Percentiles rank a stretch among this genome's conserved stretches.
phyloP scores from a whole-genome alignment of 331 rosid species.

The Arachis monticola region DNA sequence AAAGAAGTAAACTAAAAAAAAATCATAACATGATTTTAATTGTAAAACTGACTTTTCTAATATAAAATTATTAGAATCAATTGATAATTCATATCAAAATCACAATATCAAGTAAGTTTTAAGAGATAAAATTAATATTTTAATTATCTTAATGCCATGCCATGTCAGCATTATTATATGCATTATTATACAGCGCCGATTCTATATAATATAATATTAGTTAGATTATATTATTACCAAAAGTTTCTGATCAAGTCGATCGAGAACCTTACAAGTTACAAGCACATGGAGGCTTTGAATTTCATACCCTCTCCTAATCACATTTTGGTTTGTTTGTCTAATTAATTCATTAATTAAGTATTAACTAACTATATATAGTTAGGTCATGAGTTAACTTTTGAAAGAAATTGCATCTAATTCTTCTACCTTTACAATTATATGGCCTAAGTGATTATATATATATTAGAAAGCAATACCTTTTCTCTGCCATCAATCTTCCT shows the following conservation, averaged over 20 bases:
- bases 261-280: neutral
- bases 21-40: no score
- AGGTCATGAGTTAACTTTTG: neutral
- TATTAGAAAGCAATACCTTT: neutral
- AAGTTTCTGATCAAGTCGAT: neutral
- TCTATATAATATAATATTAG: neutral
- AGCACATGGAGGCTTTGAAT: neutral
- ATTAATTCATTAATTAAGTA: neutral
- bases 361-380: neutral
- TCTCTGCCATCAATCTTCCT: neutral
- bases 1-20: no score
- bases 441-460: neutral
- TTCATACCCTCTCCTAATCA: neutral
- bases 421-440: neutral
- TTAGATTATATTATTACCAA: neutral
- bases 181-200: no score
- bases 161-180: no score
- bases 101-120: no score
- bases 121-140: no score
- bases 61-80: no score
- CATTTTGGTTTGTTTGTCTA: slow-evolving; percentile 1
- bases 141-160: no score
- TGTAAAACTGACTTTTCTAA: no score
- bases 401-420: slow-evolving; percentile 28
- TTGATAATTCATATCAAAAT: no score